A percentile compares a stretch with the other conserved stretches of the same genome.
Evolutionary conservation across 768 basidiomycete species (phyloP).

Genomic region (Cubamyces lactineus): DNA sequence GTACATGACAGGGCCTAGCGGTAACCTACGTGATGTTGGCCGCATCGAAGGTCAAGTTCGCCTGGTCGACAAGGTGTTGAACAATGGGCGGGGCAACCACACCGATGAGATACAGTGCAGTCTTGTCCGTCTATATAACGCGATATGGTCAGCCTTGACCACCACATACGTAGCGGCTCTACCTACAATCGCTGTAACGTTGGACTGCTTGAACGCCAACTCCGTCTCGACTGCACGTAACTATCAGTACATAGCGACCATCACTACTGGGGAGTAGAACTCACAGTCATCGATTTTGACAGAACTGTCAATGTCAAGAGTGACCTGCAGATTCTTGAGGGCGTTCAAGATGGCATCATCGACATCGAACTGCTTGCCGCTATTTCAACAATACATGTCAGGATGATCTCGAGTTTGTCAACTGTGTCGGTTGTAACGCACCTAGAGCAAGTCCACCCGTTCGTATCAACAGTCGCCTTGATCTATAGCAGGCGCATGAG

Average conservation of each 20-base stretch:
- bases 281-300: slow-evolving; percentile 70
- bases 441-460: slow-evolving; percentile 62
- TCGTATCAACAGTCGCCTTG: slow-evolving; percentile 55
- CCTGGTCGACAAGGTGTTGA: slow-evolving; percentile 63
- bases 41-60: slow-evolving; percentile 54
- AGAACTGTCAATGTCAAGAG: slow-evolving; percentile 55
- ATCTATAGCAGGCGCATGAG: slow-evolving; percentile 42
- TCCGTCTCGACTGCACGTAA: slow-evolving; percentile 51
- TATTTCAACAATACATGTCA: slow-evolving; percentile 27
- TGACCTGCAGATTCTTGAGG: slow-evolving; percentile 59
- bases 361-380: slow-evolving; percentile 69
- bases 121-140: slow-evolving; percentile 54
- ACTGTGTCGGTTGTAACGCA: slow-evolving; percentile 27
- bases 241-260: not conserved
- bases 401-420: not conserved
- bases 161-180: not conserved
- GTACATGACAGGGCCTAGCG: slow-evolving; percentile 39
- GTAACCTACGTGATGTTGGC: slow-evolving; percentile 50
- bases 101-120: slow-evolving; percentile 69
- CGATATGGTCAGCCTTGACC: not conserved
- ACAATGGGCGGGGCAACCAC: slow-evolving; percentile 68
- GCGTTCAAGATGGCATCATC: slow-evolving; percentile 64
- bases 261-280: slow-evolving; percentile 18
- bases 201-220: slow-evolving; percentile 58
- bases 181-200: slow-evolving; percentile 57